These are phyloP conservation scores for Tetracentron sinense DNA, from an alignment of 164 flowering plant genomes.

Conservation along the genomic window DNA sequence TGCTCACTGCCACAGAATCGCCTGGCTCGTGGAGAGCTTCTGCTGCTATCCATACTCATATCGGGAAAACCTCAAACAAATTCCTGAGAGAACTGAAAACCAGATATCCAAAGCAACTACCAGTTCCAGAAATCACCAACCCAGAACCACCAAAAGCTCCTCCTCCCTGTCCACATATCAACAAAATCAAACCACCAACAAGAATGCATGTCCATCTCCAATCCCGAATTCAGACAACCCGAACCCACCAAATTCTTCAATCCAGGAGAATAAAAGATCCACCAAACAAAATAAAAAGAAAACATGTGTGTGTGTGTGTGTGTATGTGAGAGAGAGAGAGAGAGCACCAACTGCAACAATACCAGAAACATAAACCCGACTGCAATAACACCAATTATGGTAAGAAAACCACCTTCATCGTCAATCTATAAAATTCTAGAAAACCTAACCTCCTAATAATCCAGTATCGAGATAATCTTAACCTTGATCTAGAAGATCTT, in stretches of 20 bases:
- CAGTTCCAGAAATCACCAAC: conserved; percentile 7
- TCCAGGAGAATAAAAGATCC: no score
- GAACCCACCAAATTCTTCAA: background rate
- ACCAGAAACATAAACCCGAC: no score
- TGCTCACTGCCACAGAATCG: conserved; percentile 30
- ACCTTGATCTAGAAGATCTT: no score
- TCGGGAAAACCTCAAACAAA: background rate
- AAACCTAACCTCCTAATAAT: background rate
- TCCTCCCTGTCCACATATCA: conserved; percentile 25
- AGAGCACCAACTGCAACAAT: no score
- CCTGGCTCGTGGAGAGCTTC: conserved; percentile 29
- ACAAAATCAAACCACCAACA: conserved; percentile 27
- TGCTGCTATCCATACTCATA: conserved; percentile 24
- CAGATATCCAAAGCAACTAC: conserved; percentile 10
- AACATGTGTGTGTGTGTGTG: background rate
- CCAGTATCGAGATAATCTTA: no score
- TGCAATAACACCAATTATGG: no score
- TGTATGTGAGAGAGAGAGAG: no score
- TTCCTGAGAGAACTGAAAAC: conserved; percentile 5
- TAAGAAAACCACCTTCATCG: background rate
- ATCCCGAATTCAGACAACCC: conserved; percentile 1
- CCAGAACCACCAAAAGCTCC: conserved; percentile 12
- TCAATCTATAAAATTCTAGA: background rate
- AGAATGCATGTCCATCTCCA: conserved; percentile 14
- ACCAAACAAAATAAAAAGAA: background rate